Conservation (phyloP, 2,329 filamentous ascomycete species). For the Pyrenophora tritici-repentis region DNA sequence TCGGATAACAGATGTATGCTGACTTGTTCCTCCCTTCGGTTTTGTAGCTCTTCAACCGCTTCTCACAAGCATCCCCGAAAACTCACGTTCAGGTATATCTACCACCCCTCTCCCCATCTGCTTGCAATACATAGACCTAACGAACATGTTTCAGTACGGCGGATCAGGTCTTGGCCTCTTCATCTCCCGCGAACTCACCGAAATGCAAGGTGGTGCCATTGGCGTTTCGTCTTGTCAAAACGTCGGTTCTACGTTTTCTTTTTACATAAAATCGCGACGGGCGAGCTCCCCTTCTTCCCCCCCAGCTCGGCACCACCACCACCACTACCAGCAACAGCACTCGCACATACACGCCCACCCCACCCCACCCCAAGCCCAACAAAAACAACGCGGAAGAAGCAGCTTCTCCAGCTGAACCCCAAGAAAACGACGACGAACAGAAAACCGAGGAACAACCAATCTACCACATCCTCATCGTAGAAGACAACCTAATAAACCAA, state of each 20-base stretch:
- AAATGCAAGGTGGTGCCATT: slow-evolving; percentile 35
- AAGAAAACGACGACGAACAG: not conserved
- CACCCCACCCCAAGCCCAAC: not conserved
- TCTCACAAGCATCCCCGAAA: slow-evolving; percentile 31
- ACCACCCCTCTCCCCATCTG: slow-evolving; percentile 6
- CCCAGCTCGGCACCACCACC: no score
- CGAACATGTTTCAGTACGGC: slow-evolving; percentile 22
- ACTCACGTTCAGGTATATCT: slow-evolving; percentile 26
- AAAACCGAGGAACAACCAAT: not conserved
- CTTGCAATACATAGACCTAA: slow-evolving; percentile 1
- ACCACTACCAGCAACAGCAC: not conserved
- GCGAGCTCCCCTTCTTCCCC: no score
- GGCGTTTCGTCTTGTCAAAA: slow-evolving; percentile 26
- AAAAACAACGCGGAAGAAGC: not conserved
- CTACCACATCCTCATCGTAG: slow-evolving; percentile 29
- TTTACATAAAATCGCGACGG: slow-evolving; percentile 27
- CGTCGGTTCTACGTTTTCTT: slow-evolving; percentile 31
- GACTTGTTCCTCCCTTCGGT: no score
- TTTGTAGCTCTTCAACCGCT: slow-evolving; percentile 26
- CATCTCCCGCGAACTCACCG: slow-evolving; percentile 33
- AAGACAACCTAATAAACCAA: slow-evolving; percentile 44
- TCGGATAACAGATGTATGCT: no score
- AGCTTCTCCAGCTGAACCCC: not conserved
- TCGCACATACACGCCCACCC: no score
- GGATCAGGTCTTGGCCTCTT: slow-evolving; percentile 29